Evolutionary conservation across 371 early-diverging fungal genomes (phyloP).

Genomic region (Chytridium lagenaria): DNA sequence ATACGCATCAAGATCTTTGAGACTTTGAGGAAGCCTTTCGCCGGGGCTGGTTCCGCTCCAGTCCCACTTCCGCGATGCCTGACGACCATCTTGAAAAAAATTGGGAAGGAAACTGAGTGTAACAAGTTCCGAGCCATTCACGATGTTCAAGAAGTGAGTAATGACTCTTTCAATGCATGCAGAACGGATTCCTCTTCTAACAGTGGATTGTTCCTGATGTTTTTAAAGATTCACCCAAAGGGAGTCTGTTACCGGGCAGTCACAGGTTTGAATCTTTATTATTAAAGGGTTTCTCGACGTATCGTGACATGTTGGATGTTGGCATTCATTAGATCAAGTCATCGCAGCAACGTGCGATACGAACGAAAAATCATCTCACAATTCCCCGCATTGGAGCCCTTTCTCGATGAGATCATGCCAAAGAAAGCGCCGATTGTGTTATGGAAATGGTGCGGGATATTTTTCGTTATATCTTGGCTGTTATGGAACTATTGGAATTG

Average conservation of each 20-base stretch:
- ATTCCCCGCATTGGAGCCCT: constrained; percentile 82
- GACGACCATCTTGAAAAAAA: neutral
- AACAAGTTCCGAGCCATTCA: neutral
- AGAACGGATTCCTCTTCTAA: neutral
- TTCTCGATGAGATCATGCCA: constrained; percentile 91
- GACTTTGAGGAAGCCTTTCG: constrained; percentile 25
- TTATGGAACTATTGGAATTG: neutral
- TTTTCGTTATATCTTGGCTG: constrained; percentile 1
- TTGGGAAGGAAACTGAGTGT: neutral
- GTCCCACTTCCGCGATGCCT: neutral
- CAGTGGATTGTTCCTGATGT: constrained; percentile 3
- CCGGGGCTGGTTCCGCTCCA: neutral
- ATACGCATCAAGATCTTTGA: constrained; percentile 83
- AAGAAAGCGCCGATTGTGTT: constrained; percentile 86
- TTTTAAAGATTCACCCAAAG: constrained; percentile 28
- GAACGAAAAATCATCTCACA: constrained; percentile 85
- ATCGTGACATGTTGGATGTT: constrained; percentile 20
- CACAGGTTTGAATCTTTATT: constrained; percentile 19
- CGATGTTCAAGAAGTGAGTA: neutral
- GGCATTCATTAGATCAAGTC: constrained; percentile 68
- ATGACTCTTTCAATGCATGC: too few species aligned
- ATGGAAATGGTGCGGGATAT: constrained; percentile 88
- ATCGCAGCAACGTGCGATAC: constrained; percentile 88
- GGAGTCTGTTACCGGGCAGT: constrained; percentile 32
- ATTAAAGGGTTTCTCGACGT: neutral